Evolutionary conservation across 2,329 filamentous ascomycete genomes (phyloP), one percentile per base, ranked within the genome.

Genomic region (Fusarium longipes): DNA sequence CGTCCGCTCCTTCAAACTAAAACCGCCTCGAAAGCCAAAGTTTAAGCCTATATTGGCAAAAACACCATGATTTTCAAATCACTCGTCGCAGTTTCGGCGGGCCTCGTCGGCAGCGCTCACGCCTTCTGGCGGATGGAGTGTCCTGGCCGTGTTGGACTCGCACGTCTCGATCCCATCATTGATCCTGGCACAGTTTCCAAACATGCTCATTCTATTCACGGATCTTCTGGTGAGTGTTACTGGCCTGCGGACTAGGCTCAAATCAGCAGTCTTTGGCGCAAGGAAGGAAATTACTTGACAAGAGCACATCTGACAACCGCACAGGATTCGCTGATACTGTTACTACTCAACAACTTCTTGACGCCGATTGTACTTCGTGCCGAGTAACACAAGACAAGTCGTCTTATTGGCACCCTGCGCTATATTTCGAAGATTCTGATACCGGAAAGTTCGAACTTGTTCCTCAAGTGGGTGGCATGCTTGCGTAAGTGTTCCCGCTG

Each of bases 71-170:
- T 81, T 78, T 71, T 78, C 68, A 79, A 76, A 65, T 73, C 73
- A 35, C 51, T 76, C 33, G 42, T 74, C 62, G 70, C 75, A 64
- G 66, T 79, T 44, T 73, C 77, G 18, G 75, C 73, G 40, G 75
- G 74, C 69, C 73, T 81, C 29, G 65, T 79, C 35, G 75, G 76
- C 38, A 70, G 79, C 57, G 84, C 82, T 44, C 75, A 85, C 70
- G 93, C 91, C 61, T 97, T 97, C 79, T 97, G 92, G 92, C 92
- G 93, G 76, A 91, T 97, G 86, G 91, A 93, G 73, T 97, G 93
- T 79, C 90, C 87, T 70, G 89, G 88, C 56, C 85, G 86, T 44
- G 83, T 89, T 68, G 92, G 89, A 65, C 77, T 92, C 57, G 91
- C 88, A 48, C 87, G 92, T 57, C 82, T 97, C 38, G 93, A 97